These are phyloP conservation scores for Cadophora sp. DNA, from an alignment of 2,329 filamentous ascomycete genomes.

Conservation along the genomic window DNA sequence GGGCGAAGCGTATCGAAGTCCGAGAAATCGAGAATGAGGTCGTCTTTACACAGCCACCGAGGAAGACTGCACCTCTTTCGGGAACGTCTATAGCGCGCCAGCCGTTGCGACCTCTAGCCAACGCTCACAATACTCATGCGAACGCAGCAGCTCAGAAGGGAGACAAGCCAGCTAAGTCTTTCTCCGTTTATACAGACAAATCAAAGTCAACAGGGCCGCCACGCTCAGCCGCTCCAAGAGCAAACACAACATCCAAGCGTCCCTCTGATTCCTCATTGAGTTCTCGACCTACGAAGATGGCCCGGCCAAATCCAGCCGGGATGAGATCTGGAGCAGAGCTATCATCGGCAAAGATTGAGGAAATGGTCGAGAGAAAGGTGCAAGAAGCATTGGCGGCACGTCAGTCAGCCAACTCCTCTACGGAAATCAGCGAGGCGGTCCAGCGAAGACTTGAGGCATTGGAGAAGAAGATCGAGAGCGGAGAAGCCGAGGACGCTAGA, in stretches of 20 bases:
- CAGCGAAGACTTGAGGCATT: slow-evolving; percentile 82
- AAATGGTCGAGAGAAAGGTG: slow-evolving; percentile 90
- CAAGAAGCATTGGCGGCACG: slow-evolving; percentile 86
- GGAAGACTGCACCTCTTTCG: slow-evolving; percentile 53
- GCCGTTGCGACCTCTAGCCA: slow-evolving; percentile 78
- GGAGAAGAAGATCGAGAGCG: slow-evolving; percentile 80
- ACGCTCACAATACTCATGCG: slow-evolving; percentile 76
- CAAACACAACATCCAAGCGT: slow-evolving; percentile 46
- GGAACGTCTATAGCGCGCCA: slow-evolving; percentile 65
- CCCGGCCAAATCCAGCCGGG: slow-evolving; percentile 45
- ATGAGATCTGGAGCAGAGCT: slow-evolving; percentile 51
- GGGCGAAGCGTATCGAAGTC: slow-evolving; percentile 95
- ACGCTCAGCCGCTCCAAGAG: slow-evolving; percentile 34
- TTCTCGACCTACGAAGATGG: slow-evolving; percentile 57
- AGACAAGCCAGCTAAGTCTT: slow-evolving; percentile 82
- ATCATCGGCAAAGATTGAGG: slow-evolving; percentile 80
- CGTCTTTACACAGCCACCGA: slow-evolving; percentile 78
- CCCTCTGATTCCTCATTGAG: slow-evolving; percentile 41
- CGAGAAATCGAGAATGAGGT: slow-evolving; percentile 96
- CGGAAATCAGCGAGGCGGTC: slow-evolving; percentile 75
- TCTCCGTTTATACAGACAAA: slow-evolving; percentile 86
- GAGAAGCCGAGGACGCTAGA: slow-evolving; percentile 71
- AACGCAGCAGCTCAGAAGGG: slow-evolving; percentile 61
- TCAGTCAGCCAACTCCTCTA: slow-evolving; percentile 55
- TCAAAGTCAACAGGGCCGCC: slow-evolving; percentile 53